Conservation (phyloP, 176 grass and related monocot genomes). For the Oropetium thomaeum region DNA sequence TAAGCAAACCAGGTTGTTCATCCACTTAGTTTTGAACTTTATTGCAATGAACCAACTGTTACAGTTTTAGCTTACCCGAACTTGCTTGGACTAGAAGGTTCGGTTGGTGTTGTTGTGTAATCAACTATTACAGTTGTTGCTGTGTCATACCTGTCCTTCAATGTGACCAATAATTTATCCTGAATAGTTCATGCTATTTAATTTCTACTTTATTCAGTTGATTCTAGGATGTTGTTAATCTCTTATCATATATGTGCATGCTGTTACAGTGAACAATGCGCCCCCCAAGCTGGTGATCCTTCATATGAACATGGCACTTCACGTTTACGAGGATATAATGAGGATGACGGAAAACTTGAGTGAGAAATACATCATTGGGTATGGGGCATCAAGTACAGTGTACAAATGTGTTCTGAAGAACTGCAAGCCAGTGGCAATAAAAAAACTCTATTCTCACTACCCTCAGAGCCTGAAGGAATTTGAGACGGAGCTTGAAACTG, state of each 20-base stretch:
- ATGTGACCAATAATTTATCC: background rate
- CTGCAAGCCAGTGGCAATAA: constrained; percentile 89
- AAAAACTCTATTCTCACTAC: constrained; percentile 82
- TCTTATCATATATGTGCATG: constrained; percentile 18
- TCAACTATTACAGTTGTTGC: no score
- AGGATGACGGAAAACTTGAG: constrained; percentile 96
- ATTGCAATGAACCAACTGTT: background rate
- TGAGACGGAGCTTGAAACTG: constrained; percentile 86
- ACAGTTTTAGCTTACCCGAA: no score
- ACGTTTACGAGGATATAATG: constrained; percentile 99
- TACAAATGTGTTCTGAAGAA: constrained; percentile 97
- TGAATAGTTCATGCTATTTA: background rate
- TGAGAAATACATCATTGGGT: constrained; percentile 98
- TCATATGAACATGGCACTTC: constrained; percentile 98
- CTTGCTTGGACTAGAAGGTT: no score
- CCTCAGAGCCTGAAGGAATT: constrained; percentile 84
- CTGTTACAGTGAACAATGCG: constrained; percentile 58
- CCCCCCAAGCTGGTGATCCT: constrained; percentile 97
- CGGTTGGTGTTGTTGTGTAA: no score
- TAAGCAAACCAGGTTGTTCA: constrained; percentile 82
- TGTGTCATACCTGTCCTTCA: background rate
- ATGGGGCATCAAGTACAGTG: constrained; percentile 94
- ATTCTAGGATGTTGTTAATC: constrained; percentile 15
- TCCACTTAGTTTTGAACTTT: background rate
- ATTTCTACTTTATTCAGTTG: background rate